Base-by-base conservation (phyloP, 1,284 basidiomycete genomes). In the Trichosporon coremiiforme region DNA sequence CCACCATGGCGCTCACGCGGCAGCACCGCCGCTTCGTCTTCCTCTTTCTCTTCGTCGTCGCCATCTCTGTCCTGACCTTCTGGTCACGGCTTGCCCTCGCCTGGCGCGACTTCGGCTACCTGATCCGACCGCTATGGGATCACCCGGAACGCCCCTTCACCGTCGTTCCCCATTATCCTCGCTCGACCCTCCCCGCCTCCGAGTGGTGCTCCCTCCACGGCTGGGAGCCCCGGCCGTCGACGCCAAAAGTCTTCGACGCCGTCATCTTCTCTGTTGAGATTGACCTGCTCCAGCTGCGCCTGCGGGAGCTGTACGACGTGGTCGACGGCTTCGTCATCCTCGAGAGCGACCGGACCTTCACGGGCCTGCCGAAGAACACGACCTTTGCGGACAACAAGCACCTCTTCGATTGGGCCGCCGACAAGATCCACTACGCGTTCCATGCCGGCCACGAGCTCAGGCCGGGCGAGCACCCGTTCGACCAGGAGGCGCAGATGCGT, bases 321-420 rank as follows among this genome's bases (percentile, higher is more conserved):
- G 90, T 91, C n/a, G 87, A 88, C 77, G 83, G 85, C 17, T 90
- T 91, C 79, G 85, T 90, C 77, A 86, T 92, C 73, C 83, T 91
- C 69, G 90, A 91, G 70, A 87, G 87, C 66, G 88, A 88, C 76
- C 75, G 84, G 45, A 89, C 88, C 6, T 89, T 89, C 77, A 88
- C 89, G 1, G 89, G 89, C 1, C 72, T 87, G 45, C 85, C 86
- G 7, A 90, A 90, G 80, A 83, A 86, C 45, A 85, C 86, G 2
- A 85, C 86, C 74, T 89, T 90, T 75, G 80, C 62, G 8, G 68
- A 75, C 5, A 67, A 76, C 41, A 10, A 66, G 15, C 29, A 60
- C 25, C 68, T 70, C 13, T 77, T 79, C 62, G 38, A 55, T 15
- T 66, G 75, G 33, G 69, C 75, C 0, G 76, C 74, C 31, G 81